Conservation (phyloP, 805 yeast species). For the Vanderwaltozyma verrucispora region DNA sequence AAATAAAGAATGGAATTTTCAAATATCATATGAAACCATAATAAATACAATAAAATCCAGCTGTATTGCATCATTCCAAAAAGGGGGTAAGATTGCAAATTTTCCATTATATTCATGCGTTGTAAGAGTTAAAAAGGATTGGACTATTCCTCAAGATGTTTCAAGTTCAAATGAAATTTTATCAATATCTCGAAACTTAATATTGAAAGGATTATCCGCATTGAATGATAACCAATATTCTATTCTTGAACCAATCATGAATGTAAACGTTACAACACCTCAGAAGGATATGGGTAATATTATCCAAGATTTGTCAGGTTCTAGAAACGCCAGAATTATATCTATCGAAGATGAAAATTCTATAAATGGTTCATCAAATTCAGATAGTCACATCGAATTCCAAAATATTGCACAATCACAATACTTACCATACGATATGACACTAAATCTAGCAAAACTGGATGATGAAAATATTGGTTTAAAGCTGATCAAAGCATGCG, state of each 20-base stretch:
- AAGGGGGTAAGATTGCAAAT: conserved; percentile 51
- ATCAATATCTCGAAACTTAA: conserved; percentile 36
- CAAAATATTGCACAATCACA: conserved; percentile 47
- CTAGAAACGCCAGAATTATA: conserved; percentile 63
- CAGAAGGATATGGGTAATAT: conserved; percentile 74
- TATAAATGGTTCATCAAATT: conserved; percentile 7
- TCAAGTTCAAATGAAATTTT: conserved; percentile 33
- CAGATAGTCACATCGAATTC: conserved; percentile 37
- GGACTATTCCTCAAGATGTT: conserved; percentile 46
- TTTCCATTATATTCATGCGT: conserved; percentile 45
- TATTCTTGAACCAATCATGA: conserved; percentile 83
- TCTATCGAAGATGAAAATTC: conserved; percentile 56
- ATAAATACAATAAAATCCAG: conserved; percentile 50
- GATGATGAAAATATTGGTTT: conserved; percentile 7
- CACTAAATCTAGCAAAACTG: conserved; percentile 23
- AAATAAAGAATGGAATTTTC: conserved; percentile 41
- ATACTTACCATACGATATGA: conserved; percentile 71
- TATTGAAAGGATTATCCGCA: conserved; percentile 30
- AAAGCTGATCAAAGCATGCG: conserved; percentile 62
- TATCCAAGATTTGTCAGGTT: conserved; percentile 71
- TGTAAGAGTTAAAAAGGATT: conserved; percentile 37
- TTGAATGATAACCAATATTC: conserved; percentile 30
- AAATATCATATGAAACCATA: conserved; percentile 37
- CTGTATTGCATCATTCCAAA: conserved; percentile 47
- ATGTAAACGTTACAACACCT: conserved; percentile 51